Conservation (phyloP, 441 rosid genomes). For the Erodium moschatum region DNA sequence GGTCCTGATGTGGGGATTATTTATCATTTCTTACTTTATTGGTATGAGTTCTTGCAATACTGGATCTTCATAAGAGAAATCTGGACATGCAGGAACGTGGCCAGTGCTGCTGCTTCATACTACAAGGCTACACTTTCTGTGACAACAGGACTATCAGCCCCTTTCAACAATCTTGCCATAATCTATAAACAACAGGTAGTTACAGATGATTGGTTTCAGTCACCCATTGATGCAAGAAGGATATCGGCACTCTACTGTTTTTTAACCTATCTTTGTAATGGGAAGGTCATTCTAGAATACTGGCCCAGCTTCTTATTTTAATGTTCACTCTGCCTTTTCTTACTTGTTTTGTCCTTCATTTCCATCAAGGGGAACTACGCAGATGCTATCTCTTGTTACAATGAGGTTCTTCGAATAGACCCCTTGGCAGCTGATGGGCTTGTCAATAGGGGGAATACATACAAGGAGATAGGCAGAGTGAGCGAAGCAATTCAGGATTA, state of each 20-base stretch:
- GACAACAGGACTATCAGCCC: slow-evolving; percentile 93
- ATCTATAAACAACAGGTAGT: slow-evolving; percentile 94
- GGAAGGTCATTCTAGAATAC: not conserved
- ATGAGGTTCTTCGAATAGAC: slow-evolving; percentile 93
- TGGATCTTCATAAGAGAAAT: not conserved
- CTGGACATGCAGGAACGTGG: slow-evolving; percentile 57
- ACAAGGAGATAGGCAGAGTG: slow-evolving; percentile 91
- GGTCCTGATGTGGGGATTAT: slow-evolving; percentile 8
- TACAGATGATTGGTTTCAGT: slow-evolving; percentile 10
- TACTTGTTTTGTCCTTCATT: slow-evolving; percentile 2
- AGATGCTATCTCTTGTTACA: slow-evolving; percentile 97
- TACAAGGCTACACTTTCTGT: slow-evolving; percentile 87
- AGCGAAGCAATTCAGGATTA: slow-evolving; percentile 95
- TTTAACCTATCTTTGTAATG: not conserved
- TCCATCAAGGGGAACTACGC: slow-evolving; percentile 64
- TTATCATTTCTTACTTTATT: not conserved
- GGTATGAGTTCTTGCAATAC: not conserved
- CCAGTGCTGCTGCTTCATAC: slow-evolving; percentile 69
- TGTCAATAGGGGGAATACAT: slow-evolving; percentile 95
- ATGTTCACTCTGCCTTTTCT: not conserved
- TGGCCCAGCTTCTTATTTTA: not conserved
- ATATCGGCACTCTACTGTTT: not conserved
- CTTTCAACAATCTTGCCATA: slow-evolving; percentile 91
- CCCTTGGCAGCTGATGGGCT: slow-evolving; percentile 98
- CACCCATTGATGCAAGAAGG: not conserved